These are phyloP conservation scores for Colletotrichum tropicale DNA, from an alignment of 2,329 filamentous ascomycete genomes.

Conservation along the genomic window DNA sequence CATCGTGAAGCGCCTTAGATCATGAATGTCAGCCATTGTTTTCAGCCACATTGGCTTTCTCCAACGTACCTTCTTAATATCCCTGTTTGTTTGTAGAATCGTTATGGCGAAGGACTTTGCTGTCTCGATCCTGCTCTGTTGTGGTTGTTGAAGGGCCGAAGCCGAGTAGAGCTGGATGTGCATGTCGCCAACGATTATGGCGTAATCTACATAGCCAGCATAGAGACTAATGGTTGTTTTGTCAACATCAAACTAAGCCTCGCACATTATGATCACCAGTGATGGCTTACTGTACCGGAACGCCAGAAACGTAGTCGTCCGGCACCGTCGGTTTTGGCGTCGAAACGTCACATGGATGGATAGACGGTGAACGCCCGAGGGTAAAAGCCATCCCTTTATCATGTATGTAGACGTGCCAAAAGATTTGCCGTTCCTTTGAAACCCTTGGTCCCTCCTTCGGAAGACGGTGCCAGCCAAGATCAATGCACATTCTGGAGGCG, in stretches of 20 bases:
- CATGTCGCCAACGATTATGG: not conserved
- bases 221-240: not conserved
- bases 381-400: conserved; percentile 33
- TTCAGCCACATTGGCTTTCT: accelerated
- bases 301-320: not conserved
- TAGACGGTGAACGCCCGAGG: conserved; percentile 27
- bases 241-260: too few relatives aligned
- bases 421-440: conserved; percentile 21
- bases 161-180: not conserved
- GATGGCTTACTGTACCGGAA: not conserved
- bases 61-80: not conserved
- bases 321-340: not conserved
- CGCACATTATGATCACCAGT: not conserved
- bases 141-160: not conserved
- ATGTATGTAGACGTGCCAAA: conserved; percentile 32
- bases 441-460: not conserved
- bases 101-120: not conserved
- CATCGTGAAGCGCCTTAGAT: not conserved
- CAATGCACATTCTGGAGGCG: conserved; percentile 27
- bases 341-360: conserved; percentile 31
- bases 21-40: not conserved
- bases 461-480: conserved; percentile 31
- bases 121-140: not conserved
- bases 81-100: not conserved
- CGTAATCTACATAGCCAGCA: not conserved